A percentile compares a stretch with the other conserved stretches of the same genome.
These are phyloP conservation scores for Podila clonocystis DNA, from an alignment of 192 early-diverging fungal species.

Conservation along the genomic window DNA sequence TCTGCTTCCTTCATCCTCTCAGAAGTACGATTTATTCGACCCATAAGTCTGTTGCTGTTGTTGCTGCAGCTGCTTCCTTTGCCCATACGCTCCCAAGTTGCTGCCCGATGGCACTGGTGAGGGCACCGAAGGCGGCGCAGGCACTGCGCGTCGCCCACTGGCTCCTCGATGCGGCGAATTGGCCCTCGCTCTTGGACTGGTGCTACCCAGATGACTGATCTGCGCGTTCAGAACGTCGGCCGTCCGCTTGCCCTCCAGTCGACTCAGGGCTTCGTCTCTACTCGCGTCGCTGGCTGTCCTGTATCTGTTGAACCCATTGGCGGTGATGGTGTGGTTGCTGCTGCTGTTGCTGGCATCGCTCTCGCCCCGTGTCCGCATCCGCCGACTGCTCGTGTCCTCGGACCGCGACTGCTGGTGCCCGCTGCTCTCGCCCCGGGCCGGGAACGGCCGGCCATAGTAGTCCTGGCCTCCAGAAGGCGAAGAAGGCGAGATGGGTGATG, in stretches of 20 bases:
- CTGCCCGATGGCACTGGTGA: not conserved
- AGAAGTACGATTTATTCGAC: no score
- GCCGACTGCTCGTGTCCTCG: not conserved
- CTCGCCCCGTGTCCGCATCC: not conserved
- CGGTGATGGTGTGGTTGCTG: not conserved
- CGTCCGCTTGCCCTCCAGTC: constrained; percentile 41
- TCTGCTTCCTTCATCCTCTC: not conserved
- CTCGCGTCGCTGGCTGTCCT: constrained; percentile 45
- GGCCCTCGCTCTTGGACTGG: constrained; percentile 13
- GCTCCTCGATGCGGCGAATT: constrained; percentile 24
- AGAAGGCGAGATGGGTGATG: constrained; percentile 3
- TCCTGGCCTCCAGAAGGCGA: not conserved
- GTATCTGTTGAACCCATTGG: constrained; percentile 21
- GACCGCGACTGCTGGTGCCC: constrained; percentile 11
- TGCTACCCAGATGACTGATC: constrained; percentile 41
- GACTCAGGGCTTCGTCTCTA: constrained; percentile 35
- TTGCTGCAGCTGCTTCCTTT: constrained; percentile 17
- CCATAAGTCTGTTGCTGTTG: constrained; percentile 6
- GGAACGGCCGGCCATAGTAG: constrained; percentile 15
- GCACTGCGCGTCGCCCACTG: not conserved
- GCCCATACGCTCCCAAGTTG: constrained; percentile 24
- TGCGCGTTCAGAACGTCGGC: constrained; percentile 29
- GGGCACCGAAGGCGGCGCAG: not conserved
- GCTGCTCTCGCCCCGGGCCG: constrained; percentile 2
- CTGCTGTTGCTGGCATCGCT: constrained; percentile 14